Conservation (phyloP, 2,329 filamentous ascomycete species). For the Epicoccum nigrum region DNA sequence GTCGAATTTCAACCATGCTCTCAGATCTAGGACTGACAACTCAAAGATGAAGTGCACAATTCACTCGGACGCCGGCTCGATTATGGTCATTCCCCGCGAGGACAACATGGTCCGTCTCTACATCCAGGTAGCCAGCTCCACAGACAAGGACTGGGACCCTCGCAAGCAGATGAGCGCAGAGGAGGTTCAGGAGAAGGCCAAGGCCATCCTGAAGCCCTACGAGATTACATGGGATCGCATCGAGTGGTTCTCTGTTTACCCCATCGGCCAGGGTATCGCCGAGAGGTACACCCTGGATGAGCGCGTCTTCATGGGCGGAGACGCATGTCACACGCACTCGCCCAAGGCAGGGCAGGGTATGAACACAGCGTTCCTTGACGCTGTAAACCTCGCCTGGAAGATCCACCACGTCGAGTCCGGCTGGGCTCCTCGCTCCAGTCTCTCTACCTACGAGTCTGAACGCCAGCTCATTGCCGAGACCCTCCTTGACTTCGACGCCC, state of each 20-base stretch:
- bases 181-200: slow-evolving; percentile 64
- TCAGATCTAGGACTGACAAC: slow-evolving; percentile 15
- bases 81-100: slow-evolving; percentile 66
- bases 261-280: slow-evolving; percentile 70
- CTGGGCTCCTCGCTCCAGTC: slow-evolving; percentile 74
- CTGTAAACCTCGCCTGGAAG: slow-evolving; percentile 94
- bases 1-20: neutral
- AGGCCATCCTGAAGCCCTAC: slow-evolving; percentile 66
- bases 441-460: slow-evolving; percentile 86
- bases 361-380: slow-evolving; percentile 67
- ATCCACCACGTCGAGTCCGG: slow-evolving; percentile 87
- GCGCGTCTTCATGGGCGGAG: slow-evolving; percentile 69
- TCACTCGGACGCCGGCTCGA: slow-evolving; percentile 67
- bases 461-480: slow-evolving; percentile 84
- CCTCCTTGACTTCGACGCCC: slow-evolving; percentile 83
- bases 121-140: slow-evolving; percentile 67
- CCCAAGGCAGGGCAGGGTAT: slow-evolving; percentile 70
- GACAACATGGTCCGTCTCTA: slow-evolving; percentile 62
- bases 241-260: slow-evolving; percentile 71
- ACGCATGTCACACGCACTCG: slow-evolving; percentile 67
- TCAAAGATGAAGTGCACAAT: slow-evolving; percentile 69
- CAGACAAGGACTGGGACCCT: slow-evolving; percentile 66
- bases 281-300: slow-evolving; percentile 69
- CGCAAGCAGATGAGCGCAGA: slow-evolving; percentile 65
- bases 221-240: slow-evolving; percentile 67